These are phyloP conservation scores for Mycena latifolia DNA, from an alignment of 768 basidiomycete species.

Conservation along the genomic window DNA sequence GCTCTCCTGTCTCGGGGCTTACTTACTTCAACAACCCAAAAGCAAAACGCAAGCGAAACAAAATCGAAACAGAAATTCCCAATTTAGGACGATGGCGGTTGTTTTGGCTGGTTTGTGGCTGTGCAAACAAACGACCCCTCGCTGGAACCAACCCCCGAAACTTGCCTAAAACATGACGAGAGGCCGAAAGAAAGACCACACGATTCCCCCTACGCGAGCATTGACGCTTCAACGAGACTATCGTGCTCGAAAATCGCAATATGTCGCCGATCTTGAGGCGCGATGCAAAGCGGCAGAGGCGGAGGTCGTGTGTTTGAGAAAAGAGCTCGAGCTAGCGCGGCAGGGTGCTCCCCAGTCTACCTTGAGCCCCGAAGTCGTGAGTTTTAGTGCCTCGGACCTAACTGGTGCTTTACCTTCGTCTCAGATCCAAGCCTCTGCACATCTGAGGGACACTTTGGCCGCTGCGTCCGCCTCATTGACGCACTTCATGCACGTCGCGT, in stretches of 20 bases:
- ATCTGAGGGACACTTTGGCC: slow-evolving; percentile 62
- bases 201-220: slow-evolving; percentile 69
- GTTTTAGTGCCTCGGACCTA: background rate
- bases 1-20: too few relatives aligned
- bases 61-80: too few relatives aligned
- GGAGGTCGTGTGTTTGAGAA: slow-evolving; percentile 64
- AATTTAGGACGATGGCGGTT: too few relatives aligned
- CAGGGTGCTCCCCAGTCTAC: slow-evolving; percentile 50
- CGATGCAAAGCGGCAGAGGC: slow-evolving; percentile 65
- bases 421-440: slow-evolving; percentile 65
- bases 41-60: too few relatives aligned
- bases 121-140: too few relatives aligned
- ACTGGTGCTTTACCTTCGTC: slow-evolving; percentile 24
- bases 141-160: too few relatives aligned
- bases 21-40: too few relatives aligned
- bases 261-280: slow-evolving; percentile 68
- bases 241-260: slow-evolving; percentile 69
- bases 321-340: slow-evolving; percentile 60
- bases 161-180: slow-evolving; percentile 59
- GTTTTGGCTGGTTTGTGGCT: too few relatives aligned
- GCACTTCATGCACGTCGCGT: slow-evolving; percentile 49
- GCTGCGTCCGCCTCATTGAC: slow-evolving; percentile 62
- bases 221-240: slow-evolving; percentile 76
- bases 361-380: slow-evolving; percentile 18
- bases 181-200: slow-evolving; percentile 75